Evolutionary conservation across 768 basidiomycete genomes (phyloP).

Genomic region (Pleurotus giganteus): DNA sequence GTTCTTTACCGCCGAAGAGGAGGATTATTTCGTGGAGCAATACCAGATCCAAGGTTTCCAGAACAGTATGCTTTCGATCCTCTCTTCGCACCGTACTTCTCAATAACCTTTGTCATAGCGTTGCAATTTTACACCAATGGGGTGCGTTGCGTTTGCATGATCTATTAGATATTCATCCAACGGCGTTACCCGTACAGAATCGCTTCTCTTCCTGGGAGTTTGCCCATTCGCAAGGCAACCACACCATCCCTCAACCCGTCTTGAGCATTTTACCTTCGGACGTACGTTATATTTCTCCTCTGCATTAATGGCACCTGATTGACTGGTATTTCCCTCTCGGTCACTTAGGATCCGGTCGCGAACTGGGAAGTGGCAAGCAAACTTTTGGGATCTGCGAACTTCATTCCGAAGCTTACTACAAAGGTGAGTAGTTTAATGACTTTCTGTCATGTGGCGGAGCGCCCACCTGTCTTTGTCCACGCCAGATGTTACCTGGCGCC

Average conservation of each 20-base stretch:
- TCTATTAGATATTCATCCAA: background rate
- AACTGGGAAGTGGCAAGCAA: constrained; percentile 34
- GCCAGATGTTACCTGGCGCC: constrained; percentile 49
- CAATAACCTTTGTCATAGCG: constrained; percentile 35
- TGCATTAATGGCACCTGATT: background rate
- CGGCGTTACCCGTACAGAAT: constrained; percentile 28
- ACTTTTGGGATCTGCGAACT: constrained; percentile 34
- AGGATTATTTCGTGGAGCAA: constrained; percentile 69
- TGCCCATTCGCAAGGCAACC: constrained; percentile 42
- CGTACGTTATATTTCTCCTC: constrained; percentile 22
- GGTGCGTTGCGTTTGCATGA: constrained; percentile 18
- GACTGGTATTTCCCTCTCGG: background rate
- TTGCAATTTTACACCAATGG: constrained; percentile 63
- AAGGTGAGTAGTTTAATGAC: constrained; percentile 24
- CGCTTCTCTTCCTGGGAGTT: constrained; percentile 38
- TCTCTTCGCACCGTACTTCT: background rate
- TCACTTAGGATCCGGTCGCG: constrained; percentile 44
- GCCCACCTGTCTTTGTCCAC: background rate
- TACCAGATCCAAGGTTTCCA: constrained; percentile 57
- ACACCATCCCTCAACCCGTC: constrained; percentile 41
- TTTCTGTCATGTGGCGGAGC: background rate
- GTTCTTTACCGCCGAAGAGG: constrained; percentile 59
- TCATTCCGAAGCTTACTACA: constrained; percentile 36
- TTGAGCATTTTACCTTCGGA: constrained; percentile 38
- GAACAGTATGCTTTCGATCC: constrained; percentile 44